Evolutionary conservation across 305 asterid genomes (phyloP).

Genomic region (Fraxinus sp.): DNA sequence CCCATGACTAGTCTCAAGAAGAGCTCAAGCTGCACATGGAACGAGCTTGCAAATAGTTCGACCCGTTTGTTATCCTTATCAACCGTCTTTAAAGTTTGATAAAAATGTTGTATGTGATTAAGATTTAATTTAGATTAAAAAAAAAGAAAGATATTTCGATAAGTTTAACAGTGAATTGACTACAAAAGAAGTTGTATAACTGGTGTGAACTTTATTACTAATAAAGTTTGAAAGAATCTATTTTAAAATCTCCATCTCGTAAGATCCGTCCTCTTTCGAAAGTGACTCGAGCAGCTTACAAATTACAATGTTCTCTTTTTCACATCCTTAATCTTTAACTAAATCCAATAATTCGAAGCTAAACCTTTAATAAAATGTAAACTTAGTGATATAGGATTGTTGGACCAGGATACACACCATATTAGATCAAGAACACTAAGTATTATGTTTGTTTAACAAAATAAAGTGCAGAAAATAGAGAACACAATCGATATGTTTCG

Average conservation of each 20-base stretch:
- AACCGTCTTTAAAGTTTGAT: neutral
- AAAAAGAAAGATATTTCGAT: neutral
- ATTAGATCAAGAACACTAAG: no score
- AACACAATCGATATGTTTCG: no score
- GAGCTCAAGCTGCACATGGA: neutral
- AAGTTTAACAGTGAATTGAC: neutral
- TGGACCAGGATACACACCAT: no score
- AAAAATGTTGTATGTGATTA: neutral
- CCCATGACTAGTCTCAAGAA: neutral
- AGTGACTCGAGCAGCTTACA: conserved; percentile 10
- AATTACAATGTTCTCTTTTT: neutral
- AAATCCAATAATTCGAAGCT: neutral
- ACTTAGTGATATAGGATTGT: no score
- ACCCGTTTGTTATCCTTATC: neutral
- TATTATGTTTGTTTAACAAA: no score
- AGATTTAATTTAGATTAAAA: neutral
- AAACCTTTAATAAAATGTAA: neutral
- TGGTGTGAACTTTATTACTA: neutral
- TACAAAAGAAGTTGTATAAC: neutral
- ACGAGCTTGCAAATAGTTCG: neutral
- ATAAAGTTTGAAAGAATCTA: neutral
- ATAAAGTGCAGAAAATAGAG: no score
- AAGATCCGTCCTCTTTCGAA: conserved; percentile 19
- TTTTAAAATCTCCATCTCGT: neutral
- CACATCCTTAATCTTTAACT: neutral